Conservation (phyloP, 1,284 basidiomycete genomes). For the Xerocomus minutiporus region DNA sequence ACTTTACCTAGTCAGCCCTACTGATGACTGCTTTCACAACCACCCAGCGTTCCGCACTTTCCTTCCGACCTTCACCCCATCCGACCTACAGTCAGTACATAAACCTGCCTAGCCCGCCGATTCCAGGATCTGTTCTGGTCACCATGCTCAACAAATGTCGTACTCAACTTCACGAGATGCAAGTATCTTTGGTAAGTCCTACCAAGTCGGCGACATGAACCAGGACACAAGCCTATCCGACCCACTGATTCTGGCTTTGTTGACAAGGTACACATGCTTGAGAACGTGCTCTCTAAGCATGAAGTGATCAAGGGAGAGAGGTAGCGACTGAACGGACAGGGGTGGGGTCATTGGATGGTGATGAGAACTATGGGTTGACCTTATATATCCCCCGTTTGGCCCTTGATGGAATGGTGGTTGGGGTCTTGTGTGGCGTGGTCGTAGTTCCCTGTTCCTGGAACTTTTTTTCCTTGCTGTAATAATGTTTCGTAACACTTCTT, state of each 20-base stretch:
- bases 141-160: too few relatives aligned
- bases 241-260: constrained; percentile 31
- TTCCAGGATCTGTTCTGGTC: constrained; percentile 16
- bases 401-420: too few relatives aligned
- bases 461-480: too few relatives aligned
- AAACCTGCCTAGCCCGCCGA: constrained; percentile 19
- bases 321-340: too few relatives aligned
- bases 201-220: too few relatives aligned
- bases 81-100: constrained; percentile 42
- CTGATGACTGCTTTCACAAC: constrained; percentile 37
- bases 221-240: too few relatives aligned
- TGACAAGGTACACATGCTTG: constrained; percentile 82
- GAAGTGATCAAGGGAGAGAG: constrained; percentile 61
- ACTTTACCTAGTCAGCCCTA: not conserved
- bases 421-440: too few relatives aligned
- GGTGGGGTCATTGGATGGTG: too few relatives aligned
- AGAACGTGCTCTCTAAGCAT: constrained; percentile 82
- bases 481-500: too few relatives aligned
- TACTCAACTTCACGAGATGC: constrained; percentile 54
- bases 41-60: constrained; percentile 56
- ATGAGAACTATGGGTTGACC: too few relatives aligned
- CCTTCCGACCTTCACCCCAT: constrained; percentile 61
- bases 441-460: too few relatives aligned
- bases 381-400: too few relatives aligned
- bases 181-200: constrained; percentile 75